Percentiles rank a stretch among this genome's conserved stretches.
These are phyloP conservation scores for Linum trigynum DNA, from an alignment of 345 rosid species.

Conservation along the genomic window DNA sequence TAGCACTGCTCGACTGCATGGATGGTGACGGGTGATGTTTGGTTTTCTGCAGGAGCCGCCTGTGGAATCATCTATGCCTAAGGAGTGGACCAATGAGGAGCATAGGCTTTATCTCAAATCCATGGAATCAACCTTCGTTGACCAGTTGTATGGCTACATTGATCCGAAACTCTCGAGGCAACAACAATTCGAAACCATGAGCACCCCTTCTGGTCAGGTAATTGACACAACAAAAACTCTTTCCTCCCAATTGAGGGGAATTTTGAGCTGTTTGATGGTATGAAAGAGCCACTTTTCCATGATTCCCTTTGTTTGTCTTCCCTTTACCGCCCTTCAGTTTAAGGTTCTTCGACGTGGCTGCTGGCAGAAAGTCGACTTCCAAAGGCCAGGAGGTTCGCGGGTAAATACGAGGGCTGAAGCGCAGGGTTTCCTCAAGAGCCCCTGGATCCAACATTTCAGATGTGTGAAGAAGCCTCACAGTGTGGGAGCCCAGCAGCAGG, in stretches of 20 bases:
- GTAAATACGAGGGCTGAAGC: slow-evolving; percentile 19
- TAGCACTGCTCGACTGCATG: too few relatives aligned
- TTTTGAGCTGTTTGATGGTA: neutral
- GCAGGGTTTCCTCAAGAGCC: slow-evolving; percentile 32
- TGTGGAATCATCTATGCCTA: neutral
- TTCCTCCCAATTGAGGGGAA: too few relatives aligned
- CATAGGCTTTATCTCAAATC: slow-evolving; percentile 2
- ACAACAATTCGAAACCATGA: too few relatives aligned
- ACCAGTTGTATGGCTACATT: neutral
- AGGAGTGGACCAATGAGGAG: neutral
- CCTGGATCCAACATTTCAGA: slow-evolving; percentile 60
- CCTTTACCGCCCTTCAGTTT: slow-evolving; percentile 4
- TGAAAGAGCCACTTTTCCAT: neutral
- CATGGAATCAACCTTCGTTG: neutral
- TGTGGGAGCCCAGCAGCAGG: slow-evolving; percentile 19
- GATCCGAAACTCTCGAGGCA: neutral
- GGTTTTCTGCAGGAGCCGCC: neutral
- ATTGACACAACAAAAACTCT: too few relatives aligned
- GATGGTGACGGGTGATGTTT: neutral
- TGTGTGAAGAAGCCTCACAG: slow-evolving; percentile 19
- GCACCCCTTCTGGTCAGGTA: neutral
- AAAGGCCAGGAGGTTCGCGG: slow-evolving; percentile 34
- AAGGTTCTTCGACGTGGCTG: slow-evolving; percentile 26
- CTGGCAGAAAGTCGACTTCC: slow-evolving; percentile 22
- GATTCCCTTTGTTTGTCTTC: neutral